These are phyloP conservation scores for Saksenaea vasiformis DNA, from an alignment of 371 early-diverging fungal genomes.

Conservation along the genomic window DNA sequence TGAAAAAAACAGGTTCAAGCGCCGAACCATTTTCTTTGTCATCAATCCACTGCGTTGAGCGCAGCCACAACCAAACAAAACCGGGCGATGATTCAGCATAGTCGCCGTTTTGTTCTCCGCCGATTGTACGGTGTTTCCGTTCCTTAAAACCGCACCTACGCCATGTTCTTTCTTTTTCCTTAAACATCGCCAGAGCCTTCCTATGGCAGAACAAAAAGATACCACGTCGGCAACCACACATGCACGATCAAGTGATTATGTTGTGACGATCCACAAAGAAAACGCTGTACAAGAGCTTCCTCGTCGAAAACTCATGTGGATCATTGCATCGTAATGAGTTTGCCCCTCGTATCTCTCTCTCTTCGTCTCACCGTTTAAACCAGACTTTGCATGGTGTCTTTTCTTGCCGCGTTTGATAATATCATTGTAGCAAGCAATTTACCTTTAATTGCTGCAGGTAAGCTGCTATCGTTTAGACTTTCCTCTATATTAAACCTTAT, in stretches of 20 bases:
- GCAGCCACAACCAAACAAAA: too few species aligned
- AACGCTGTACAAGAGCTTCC: background rate
- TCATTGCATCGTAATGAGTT: slow-evolving; percentile 1
- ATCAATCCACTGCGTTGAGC: too few species aligned
- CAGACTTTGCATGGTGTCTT: slow-evolving; percentile 41
- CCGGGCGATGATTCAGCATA: too few species aligned
- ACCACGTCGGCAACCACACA: background rate
- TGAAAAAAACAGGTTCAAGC: too few species aligned
- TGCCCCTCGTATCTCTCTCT: too few species aligned
- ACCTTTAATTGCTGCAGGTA: slow-evolving; percentile 36
- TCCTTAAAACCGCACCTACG: too few species aligned
- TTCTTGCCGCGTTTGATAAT: slow-evolving; percentile 46
- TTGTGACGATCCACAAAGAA: background rate
- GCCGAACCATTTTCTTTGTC: too few species aligned
- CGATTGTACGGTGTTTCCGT: too few species aligned
- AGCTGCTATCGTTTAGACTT: background rate
- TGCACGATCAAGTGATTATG: background rate
- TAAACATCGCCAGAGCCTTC: too few species aligned
- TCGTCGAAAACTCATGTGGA: background rate
- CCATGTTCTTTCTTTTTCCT: too few species aligned
- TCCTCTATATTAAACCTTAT: background rate
- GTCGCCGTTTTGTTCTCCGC: too few species aligned
- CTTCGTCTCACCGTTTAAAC: too few species aligned
- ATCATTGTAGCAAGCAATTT: slow-evolving; percentile 41
- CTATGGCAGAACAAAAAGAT: background rate